phyloP scores from a whole-genome alignment of 441 rosid genomes.

The Geranium incanum region DNA sequence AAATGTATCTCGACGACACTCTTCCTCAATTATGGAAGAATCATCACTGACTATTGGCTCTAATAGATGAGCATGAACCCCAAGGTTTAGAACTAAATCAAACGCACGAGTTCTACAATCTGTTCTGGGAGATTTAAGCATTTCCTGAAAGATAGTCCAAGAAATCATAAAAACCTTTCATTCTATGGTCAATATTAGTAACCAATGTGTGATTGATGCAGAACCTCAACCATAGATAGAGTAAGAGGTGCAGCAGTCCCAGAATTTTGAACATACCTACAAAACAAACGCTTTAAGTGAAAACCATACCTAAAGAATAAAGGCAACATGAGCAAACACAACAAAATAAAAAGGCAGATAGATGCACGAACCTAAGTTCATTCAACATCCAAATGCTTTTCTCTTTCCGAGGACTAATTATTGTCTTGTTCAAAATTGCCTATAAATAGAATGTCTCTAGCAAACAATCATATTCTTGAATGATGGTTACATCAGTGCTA shows the following conservation, averaged over 20 bases:
- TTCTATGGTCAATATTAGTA: conserved; percentile 18
- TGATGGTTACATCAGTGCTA: too few relatives aligned
- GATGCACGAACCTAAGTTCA: too few relatives aligned
- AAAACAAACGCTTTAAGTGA: conserved; percentile 21
- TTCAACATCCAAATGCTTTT: too few relatives aligned
- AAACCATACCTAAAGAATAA: conserved; percentile 13
- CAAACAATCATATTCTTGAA: too few relatives aligned
- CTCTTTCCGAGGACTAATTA: not conserved
- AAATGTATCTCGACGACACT: conserved; percentile 60
- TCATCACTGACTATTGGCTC: conserved; percentile 69
- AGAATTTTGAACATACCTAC: conserved; percentile 93
- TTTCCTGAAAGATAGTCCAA: conserved; percentile 52
- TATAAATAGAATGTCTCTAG: not conserved
- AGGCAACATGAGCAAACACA: not conserved
- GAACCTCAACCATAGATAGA: conserved; percentile 92
- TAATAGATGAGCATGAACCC: conserved; percentile 89
- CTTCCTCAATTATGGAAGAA: conserved; percentile 76
- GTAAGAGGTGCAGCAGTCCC: conserved; percentile 96
- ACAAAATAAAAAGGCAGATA: not conserved
- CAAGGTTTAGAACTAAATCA: conserved; percentile 92
- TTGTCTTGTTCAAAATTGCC: not conserved
- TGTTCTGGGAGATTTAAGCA: conserved; percentile 74
- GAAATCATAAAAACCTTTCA: conserved; percentile 22
- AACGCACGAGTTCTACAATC: conserved; percentile 85
- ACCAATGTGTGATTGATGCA: conserved; percentile 21